A percentile compares a stretch with the other conserved stretches of the same genome.
Evolutionary conservation across 2,329 filamentous ascomycete species (phyloP).

Genomic region (Beauveria sp.): DNA sequence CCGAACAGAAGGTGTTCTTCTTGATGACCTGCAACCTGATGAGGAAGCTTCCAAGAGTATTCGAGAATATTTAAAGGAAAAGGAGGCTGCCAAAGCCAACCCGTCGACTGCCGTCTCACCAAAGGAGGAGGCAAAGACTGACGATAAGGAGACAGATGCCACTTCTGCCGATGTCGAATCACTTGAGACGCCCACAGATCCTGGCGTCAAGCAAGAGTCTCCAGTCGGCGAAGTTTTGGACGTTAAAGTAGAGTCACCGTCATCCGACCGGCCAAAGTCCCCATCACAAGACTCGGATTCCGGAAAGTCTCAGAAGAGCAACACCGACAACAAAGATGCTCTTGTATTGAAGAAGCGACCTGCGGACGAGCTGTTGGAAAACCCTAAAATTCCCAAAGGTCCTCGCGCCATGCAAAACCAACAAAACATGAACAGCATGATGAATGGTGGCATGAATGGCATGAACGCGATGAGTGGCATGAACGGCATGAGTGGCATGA

Average conservation of each 20-base stretch:
- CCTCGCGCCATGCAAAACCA: constrained; percentile 58
- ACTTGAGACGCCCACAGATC: background rate
- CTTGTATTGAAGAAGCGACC: constrained; percentile 66
- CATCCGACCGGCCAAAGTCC: constrained; percentile 22
- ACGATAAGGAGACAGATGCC: constrained; percentile 32
- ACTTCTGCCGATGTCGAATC: constrained; percentile 17
- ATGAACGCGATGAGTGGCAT: constrained; percentile 11
- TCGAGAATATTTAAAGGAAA: constrained; percentile 60
- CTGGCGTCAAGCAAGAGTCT: background rate
- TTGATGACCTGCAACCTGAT: constrained; percentile 83
- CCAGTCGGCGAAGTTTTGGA: background rate
- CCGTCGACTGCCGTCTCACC: constrained; percentile 25
- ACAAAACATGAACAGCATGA: constrained; percentile 38
- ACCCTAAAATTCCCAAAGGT: constrained; percentile 57
- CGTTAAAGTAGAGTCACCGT: constrained; percentile 12
- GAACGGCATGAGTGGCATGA: background rate
- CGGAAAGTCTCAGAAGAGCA: constrained; percentile 27
- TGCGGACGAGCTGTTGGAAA: constrained; percentile 63
- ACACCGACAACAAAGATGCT: constrained; percentile 23
- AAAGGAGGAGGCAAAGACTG: constrained; percentile 26
- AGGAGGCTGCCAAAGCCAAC: constrained; percentile 41
- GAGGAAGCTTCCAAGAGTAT: constrained; percentile 73
- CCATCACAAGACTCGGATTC: constrained; percentile 25
- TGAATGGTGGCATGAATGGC: constrained; percentile 34
- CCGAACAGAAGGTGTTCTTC: constrained; percentile 80